phyloP scores from a whole-genome alignment of 1,284 basidiomycete species.

The Cryptococcus neoformans region DNA sequence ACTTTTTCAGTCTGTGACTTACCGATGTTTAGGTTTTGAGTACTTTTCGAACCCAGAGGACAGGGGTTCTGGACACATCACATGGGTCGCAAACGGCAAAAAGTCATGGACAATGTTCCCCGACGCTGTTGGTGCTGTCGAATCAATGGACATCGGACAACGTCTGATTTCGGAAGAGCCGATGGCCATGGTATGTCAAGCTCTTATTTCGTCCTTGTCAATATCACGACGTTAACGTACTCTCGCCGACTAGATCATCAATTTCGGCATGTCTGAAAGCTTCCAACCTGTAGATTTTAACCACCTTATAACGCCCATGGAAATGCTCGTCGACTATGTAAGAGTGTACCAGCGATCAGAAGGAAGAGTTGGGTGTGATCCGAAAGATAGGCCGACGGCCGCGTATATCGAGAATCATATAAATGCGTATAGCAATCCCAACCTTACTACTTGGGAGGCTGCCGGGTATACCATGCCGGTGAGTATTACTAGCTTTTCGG shows the following conservation, averaged over 20 bases:
- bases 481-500: slow-evolving; percentile 14
- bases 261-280: slow-evolving; percentile 57
- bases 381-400: slow-evolving; percentile 69
- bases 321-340: slow-evolving; percentile 76
- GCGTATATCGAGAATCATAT: slow-evolving; percentile 39
- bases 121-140: slow-evolving; percentile 61
- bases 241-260: slow-evolving; percentile 64
- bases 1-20: background rate
- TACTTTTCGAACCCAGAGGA: slow-evolving; percentile 62
- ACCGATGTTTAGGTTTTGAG: slow-evolving; percentile 57
- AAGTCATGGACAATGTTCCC: slow-evolving; percentile 57
- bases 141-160: slow-evolving; percentile 62
- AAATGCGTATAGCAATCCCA: slow-evolving; percentile 40
- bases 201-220: background rate
- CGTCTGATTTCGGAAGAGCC: slow-evolving; percentile 80
- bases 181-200: slow-evolving; percentile 53
- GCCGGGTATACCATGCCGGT: slow-evolving; percentile 39
- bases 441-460: slow-evolving; percentile 35
- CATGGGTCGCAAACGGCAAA: slow-evolving; percentile 61
- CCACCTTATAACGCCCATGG: slow-evolving; percentile 65
- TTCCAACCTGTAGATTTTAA: slow-evolving; percentile 59
- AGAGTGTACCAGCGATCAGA: slow-evolving; percentile 69
- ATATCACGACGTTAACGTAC: background rate
- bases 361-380: slow-evolving; percentile 79
- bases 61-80: slow-evolving; percentile 58